These are phyloP conservation scores for Globisporangium spinosum DNA, from an alignment of 352 stramenopile genomes.

Conservation along the genomic window DNA sequence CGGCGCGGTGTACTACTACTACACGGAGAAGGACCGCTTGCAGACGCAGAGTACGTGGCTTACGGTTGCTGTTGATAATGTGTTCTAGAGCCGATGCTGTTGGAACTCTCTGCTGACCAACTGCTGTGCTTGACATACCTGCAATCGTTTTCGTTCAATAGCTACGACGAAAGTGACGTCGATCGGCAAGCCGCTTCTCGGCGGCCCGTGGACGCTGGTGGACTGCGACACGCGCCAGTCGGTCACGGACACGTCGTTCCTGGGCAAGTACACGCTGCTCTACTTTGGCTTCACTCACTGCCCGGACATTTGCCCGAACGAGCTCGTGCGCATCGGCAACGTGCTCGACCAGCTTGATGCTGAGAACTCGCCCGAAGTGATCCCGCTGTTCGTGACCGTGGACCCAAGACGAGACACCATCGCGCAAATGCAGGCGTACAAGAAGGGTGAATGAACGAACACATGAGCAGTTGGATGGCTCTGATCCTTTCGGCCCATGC, in stretches of 20 bases:
- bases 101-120: conserved; percentile 2
- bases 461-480: not conserved
- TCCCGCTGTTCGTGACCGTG: conserved; percentile 97
- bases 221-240: conserved; percentile 82
- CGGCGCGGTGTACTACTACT: conserved; percentile 87
- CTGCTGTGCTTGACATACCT: not conserved
- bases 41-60: conserved; percentile 71
- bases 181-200: conserved; percentile 89
- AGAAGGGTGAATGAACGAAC: conserved; percentile 55
- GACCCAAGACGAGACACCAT: conserved; percentile 97
- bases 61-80: not conserved
- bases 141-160: conserved; percentile 14
- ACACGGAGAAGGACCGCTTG: conserved; percentile 84
- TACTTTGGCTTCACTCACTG: conserved; percentile 99
- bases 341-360: conserved; percentile 91
- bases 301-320: conserved; percentile 98
- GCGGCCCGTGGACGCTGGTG: conserved; percentile 92
- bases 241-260: conserved; percentile 90
- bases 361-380: conserved; percentile 48
- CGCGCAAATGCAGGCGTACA: conserved; percentile 94
- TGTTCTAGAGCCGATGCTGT: not conserved
- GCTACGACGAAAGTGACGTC: conserved; percentile 85
- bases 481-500: not conserved
- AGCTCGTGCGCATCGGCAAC: conserved; percentile 97
- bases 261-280: conserved; percentile 94